Base-by-base conservation (phyloP, 2,329 filamentous ascomycete species). In the Neofusicoccum cordaticola region DNA sequence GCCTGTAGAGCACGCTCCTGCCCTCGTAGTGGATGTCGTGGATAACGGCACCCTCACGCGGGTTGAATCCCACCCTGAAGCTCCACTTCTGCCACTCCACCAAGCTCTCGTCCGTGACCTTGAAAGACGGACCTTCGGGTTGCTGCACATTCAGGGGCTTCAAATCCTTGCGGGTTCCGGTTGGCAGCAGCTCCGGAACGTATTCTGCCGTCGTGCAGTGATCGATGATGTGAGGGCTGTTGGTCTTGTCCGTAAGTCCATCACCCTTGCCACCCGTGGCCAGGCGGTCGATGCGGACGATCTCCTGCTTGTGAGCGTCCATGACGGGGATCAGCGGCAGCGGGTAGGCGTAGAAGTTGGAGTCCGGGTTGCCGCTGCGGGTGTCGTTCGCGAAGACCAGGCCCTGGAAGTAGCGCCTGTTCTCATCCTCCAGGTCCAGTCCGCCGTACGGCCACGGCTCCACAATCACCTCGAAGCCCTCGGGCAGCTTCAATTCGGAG, bases 81-180 rank as follows among this genome's bases (percentile, higher is more conserved):
- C 74, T 64, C 80, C 80, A 82, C 68, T 81, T 81, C 69, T 82
- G 78, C 80, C 80, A 82, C 47, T 81, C 76, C 11, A 82, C 74
- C 3, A 80, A 68, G 15, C 75, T 77, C 34, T 80, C 76, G 31
- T 80, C 74, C 1, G 73, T 78, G 9, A 90, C 81, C 0, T 77
- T 80, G 75, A 92, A 92, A 1, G 86, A 89, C 0, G 88, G 83
- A 0, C 89, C 89, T 35, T 90, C 85, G 0, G 86, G 86, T 67
- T 94, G 91, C 1, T 86, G 82, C 51, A 94, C 87, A 69, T 91
- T 86, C 71, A 93, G 84, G 4, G 90, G 89, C 75, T 91, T 92
- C 15, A 81, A 70, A 63, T 81, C 79, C 50, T 77, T 74, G 19
- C 80, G 71, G 1, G 71, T 66, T 4, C 76, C 78, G 8, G 75